phyloP scores from a whole-genome alignment of 495 filamentous ascomycete species.

The Entonaema liquescens region DNA sequence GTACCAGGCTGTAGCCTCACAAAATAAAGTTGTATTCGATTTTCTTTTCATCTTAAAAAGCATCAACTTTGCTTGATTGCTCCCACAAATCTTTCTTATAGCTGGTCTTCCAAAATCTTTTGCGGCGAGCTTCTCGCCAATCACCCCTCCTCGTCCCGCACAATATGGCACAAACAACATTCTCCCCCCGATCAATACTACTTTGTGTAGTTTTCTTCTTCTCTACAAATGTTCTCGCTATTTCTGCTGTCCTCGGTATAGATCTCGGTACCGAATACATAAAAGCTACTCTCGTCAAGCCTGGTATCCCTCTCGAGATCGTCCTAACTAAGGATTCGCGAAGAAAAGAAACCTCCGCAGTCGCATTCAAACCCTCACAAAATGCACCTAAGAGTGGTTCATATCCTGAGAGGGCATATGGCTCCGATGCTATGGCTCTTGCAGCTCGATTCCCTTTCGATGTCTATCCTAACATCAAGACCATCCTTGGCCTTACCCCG shows the following conservation, averaged over 20 bases:
- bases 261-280: constrained; percentile 97
- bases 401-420: constrained; percentile 91
- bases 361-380: constrained; percentile 88
- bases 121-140: constrained; percentile 42
- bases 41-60: constrained; percentile 2
- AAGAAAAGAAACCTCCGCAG: constrained; percentile 90
- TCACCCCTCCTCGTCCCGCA: constrained; percentile 39
- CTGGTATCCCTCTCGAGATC: constrained; percentile 97
- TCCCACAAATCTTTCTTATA: constrained; percentile 7
- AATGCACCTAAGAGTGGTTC: constrained; percentile 62
- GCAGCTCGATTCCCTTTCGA: constrained; percentile 89
- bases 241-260: constrained; percentile 83
- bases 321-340: constrained; percentile 98
- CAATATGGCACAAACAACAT: constrained; percentile 53
- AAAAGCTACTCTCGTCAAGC: constrained; percentile 96
- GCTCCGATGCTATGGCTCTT: constrained; percentile 88
- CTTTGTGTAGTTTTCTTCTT: constrained; percentile 60
- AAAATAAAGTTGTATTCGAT: constrained; percentile 10
- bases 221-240: constrained; percentile 59
- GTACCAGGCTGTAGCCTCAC: constrained; percentile 18
- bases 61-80: constrained; percentile 8
- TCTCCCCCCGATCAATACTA: constrained; percentile 56
- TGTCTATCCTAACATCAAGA: constrained; percentile 92
- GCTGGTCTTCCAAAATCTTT: constrained; percentile 34
- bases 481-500: constrained; percentile 76